Evolutionary conservation across 805 yeast genomes (phyloP), one percentile per base, ranked within the genome.

Genomic region (Suhomyces kilbournensis): DNA sequence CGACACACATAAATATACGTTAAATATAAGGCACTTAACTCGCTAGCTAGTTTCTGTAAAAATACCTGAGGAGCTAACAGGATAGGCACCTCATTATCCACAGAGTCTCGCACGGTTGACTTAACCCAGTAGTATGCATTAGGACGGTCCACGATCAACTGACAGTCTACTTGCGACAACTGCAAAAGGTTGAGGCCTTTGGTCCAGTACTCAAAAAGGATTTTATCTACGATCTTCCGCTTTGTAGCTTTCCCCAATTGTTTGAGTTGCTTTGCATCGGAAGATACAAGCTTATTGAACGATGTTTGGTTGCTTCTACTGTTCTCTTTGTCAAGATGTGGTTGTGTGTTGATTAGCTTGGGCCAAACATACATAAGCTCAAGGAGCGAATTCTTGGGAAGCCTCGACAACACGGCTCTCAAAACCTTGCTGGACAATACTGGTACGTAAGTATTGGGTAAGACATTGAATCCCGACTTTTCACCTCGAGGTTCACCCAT

Each of bases 81-180:
- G n/a, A 71, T 50, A 1, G 73, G 61, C 2, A 60, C 62, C 26
- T 70, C 72, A 14, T 60, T 53, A 9, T 61, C 69, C 47, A 56
- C 49, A 2, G 71, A 57, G 49, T 79, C 72, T 47, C 65, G 68
- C 0, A 78, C 81, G 2, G 77, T 72, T 4, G 84, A 79, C 48
- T 75, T 74, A 1, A 72, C 65, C 85, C 85, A 81, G 32, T 62
- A 63, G 58, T 67, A 76, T 3, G 71, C 51, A 38, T 66, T 67
- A 0, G 91, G 84, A 53, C 79, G 77, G 58, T 85, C 87, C 2
- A 87, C 79, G 44, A 87, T 70, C 44, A 79, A 61, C 57, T 85
- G 88, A 49, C 86, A 80, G 58, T 88, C 94, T 4, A 87, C 68
- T 54, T 86, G 90, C 0, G 94, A 85, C 40, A 84, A 62, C 62